phyloP scores from a whole-genome alignment of 164 flowering plant genomes.

The Aristolochia fimbriata region DNA sequence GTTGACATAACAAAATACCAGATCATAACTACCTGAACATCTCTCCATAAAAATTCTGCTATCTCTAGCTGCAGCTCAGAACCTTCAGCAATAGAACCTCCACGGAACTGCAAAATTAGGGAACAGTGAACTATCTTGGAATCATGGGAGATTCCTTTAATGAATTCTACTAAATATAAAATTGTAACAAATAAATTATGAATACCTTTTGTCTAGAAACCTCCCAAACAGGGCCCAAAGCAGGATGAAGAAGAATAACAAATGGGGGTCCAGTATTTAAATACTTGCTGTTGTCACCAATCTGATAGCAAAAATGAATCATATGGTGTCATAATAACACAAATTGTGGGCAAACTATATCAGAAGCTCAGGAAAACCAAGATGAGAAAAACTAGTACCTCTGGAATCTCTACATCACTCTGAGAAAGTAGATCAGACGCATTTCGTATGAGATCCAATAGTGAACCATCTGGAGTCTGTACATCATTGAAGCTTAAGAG shows the following conservation, averaged over 20 bases:
- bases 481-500: neutral
- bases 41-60: slow-evolving; percentile 83
- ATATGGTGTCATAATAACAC: neutral
- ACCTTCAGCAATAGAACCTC: slow-evolving; percentile 79
- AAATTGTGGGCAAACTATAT: neutral
- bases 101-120: slow-evolving; percentile 41
- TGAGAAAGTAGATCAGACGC: slow-evolving; percentile 76
- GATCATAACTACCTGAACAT: slow-evolving; percentile 60
- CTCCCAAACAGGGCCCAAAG: slow-evolving; percentile 96
- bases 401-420: slow-evolving; percentile 56
- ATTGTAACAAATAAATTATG: neutral
- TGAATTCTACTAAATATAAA: too few relatives aligned
- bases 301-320: slow-evolving; percentile 25
- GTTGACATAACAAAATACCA: neutral
- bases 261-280: slow-evolving; percentile 72
- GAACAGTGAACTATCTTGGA: too few relatives aligned
- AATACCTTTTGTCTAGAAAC: slow-evolving; percentile 80
- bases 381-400: slow-evolving; percentile 30
- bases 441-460: slow-evolving; percentile 82
- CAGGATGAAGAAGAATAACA: slow-evolving; percentile 85
- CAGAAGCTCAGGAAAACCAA: neutral
- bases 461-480: slow-evolving; percentile 97
- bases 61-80: slow-evolving; percentile 91
- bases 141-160: too few relatives aligned
- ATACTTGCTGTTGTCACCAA: slow-evolving; percentile 58